Evolutionary conservation across 345 rosid genomes (phyloP), one percentile per base, ranked within the genome.

Genomic region (Camelina laxa): DNA sequence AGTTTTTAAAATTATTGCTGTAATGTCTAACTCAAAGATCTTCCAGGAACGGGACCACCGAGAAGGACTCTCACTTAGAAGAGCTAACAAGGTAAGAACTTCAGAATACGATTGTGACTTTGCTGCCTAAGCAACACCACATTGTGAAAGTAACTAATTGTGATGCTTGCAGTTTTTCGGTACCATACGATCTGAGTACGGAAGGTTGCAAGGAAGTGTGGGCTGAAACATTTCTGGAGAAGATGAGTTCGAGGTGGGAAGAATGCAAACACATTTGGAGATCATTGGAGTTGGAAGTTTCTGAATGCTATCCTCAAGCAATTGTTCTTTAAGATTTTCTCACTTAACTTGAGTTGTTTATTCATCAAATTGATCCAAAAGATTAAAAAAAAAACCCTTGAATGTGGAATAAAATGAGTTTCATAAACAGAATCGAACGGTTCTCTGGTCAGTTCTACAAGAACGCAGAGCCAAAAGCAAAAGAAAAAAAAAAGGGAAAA

Each of bases 141-240:
- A 47, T 55, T 15, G 38, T 33, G 39, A 7, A 67, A 60, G 45
- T 31, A 21, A 45, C 59, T 21, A 8, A 20, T 9, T 59, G 9
- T 36, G 78, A 36, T 67, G 38, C 14, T 39, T 0, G 57, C 87
- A 94, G 98, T 76, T 94, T 94, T 75, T 88, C 96, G 1, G 97
- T 89, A 80, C 98, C 97, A 5, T 91, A 82, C 65, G 96, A 91
- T 19, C 82, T 89, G 79, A 94, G 98, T 89, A 88, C 88, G 92
- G 85, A 83, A 69, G 96, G 94, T 50, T 74, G 79, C 69, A 85
- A 85, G 7, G 98, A 93, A 69, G 82, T 81, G 1, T 89, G 98
- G 97, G 98, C 91, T 1, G 85, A 79, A 82, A 67, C 64, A 53
- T 88, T 91, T 79, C 56, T 91, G 38, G 82, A 73, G 36, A 67